Base-by-base conservation (phyloP, 1,284 basidiomycete genomes). In the Ganoderma multipileum region DNA sequence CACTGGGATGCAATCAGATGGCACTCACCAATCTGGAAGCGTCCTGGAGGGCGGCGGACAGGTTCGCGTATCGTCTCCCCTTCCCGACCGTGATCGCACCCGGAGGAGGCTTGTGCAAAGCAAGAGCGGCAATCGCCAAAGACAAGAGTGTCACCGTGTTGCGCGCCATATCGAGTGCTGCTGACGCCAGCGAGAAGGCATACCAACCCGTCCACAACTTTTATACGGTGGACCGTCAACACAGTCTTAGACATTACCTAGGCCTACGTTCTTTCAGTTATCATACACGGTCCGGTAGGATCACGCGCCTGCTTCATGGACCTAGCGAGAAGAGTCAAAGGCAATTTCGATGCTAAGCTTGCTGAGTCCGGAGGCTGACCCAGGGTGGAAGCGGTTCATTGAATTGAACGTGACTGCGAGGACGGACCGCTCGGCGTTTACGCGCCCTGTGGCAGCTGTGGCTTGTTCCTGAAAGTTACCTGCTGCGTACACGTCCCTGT, bases 11-110 rank as follows among this genome's bases (percentile, higher is more conserved):
- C 50, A 30, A 33, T 28, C 28, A 11, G 39, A 23, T 33, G 33
- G 33, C 63, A 63, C 75, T 68, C 62, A 76, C 75, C 62, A 58
- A 54, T 47, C 74, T 73, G 7, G 74, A 75, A 12, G 71, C 74
- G 61, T 76, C 72, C 36, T 61, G 64, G n/a, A 76, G 68, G 18
- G 74, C 74, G 28, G 68, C 61, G 38, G 72, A 72, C 55, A 75
- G 62, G 58, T 65, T 73, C 55, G 68, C 26, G 61, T 73, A 72
- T 60, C 72, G 70, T n/a, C 73, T 74, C 4, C 65, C 67, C 6
- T 72, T 52, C 39, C 74, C 74, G n/a, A 74, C 68, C 23, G 74
- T 75, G 63, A 76, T 75, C 6, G 74, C 72, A 2, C 74, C 74
- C 20, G 66, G 44, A 4, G 74, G 74, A 23, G 75, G 74, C 9